A percentile compares a stretch with the other conserved stretches of the same genome.
Conservation (phyloP, 768 basidiomycete species). For the Wakefieldia striispora region DNA sequence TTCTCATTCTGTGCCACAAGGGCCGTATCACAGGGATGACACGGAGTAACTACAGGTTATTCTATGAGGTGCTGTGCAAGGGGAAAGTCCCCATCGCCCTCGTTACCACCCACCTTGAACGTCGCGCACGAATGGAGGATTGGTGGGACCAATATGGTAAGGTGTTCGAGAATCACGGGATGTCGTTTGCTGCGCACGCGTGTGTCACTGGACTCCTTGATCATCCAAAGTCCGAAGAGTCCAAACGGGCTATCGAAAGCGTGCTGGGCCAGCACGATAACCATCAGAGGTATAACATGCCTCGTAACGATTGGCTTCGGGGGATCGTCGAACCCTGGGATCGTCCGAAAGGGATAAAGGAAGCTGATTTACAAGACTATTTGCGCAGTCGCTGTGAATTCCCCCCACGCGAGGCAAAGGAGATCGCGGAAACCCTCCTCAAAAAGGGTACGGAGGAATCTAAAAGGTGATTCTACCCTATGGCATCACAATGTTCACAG, state of each 20-base stretch:
- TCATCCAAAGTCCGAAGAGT: neutral
- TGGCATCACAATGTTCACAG: neutral
- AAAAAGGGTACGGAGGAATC: neutral
- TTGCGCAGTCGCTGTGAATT: neutral
- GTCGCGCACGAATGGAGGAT: neutral
- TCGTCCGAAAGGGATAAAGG: neutral
- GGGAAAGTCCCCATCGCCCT: neutral
- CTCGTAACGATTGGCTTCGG: neutral
- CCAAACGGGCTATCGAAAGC: neutral
- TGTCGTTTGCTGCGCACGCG: neutral
- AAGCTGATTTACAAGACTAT: neutral
- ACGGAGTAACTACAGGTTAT: conserved; percentile 3
- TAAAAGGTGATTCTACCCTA: neutral
- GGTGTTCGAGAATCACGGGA: neutral
- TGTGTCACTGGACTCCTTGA: conserved; percentile 1
- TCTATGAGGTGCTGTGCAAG: neutral
- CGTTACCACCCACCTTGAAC: conserved; percentile 1
- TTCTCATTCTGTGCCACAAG: conserved; percentile 3
- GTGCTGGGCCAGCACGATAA: neutral
- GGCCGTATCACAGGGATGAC: neutral
- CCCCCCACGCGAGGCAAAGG: neutral
- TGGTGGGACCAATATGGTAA: neutral
- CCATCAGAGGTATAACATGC: conserved; percentile 1
- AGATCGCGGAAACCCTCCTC: neutral
- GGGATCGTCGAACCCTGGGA: neutral